phyloP scores from a whole-genome alignment of 176 grass and related monocot species.

The Oryza punctata region DNA sequence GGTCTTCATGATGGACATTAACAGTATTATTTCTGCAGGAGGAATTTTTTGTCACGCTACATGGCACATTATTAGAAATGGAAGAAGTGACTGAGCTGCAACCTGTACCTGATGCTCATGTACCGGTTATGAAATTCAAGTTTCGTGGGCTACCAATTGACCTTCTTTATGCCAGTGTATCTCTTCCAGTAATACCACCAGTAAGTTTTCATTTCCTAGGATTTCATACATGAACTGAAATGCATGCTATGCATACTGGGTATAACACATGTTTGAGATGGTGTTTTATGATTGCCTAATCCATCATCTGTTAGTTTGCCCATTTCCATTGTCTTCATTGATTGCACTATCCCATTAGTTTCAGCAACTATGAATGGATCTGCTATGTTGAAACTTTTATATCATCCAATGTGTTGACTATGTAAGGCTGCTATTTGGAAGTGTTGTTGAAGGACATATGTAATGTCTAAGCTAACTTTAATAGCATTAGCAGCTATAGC shows the following conservation, averaged over 20 bases:
- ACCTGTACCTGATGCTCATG: slow-evolving; percentile 89
- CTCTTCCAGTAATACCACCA: slow-evolving; percentile 78
- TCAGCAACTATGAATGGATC: not conserved
- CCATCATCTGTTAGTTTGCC: slow-evolving; percentile 20
- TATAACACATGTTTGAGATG: slow-evolving; percentile 9
- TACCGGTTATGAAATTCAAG: slow-evolving; percentile 97
- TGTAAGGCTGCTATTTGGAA: not conserved
- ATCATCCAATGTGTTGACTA: not conserved
- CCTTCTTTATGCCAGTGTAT: slow-evolving; percentile 95
- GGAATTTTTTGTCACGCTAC: slow-evolving; percentile 85
- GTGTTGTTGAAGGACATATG: not conserved
- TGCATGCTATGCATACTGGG: not conserved
- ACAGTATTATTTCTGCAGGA: slow-evolving; percentile 61
- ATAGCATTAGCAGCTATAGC: not conserved
- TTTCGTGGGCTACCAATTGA: slow-evolving; percentile 90
- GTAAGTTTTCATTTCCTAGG: slow-evolving; percentile 51
- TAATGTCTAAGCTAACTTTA: slow-evolving; percentile 11
- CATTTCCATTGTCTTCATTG: slow-evolving; percentile 15
- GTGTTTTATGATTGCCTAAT: slow-evolving; percentile 28
- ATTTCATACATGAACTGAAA: slow-evolving; percentile 14
- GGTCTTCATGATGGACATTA: slow-evolving; percentile 8
- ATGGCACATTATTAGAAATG: slow-evolving; percentile 68
- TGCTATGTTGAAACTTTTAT: slow-evolving; percentile 20
- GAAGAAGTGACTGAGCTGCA: slow-evolving; percentile 87
- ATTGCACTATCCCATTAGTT: not conserved